A percentile compares a stretch with the other conserved stretches of the same genome.
Evolutionary conservation across 139 green algal species (phyloP).

Genomic region (Chlamydomonas sphaeroides): DNA sequence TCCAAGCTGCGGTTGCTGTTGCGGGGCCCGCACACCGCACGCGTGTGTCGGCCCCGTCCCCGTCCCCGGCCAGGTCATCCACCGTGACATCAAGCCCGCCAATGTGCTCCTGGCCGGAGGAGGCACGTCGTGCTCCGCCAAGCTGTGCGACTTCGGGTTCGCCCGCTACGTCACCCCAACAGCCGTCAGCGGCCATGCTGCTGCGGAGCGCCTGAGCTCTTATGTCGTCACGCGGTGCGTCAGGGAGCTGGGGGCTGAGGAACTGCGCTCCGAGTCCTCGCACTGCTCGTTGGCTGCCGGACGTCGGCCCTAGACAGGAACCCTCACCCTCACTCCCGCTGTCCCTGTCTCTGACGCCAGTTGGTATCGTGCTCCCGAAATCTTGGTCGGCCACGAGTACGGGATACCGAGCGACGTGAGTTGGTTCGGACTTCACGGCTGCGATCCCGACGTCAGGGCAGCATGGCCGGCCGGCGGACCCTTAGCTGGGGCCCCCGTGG

Average conservation of each 20-base stretch:
- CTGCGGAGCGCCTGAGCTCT: background rate
- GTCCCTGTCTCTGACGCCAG: background rate
- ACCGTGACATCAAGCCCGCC: conserved; percentile 4
- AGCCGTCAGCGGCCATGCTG: background rate
- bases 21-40: background rate
- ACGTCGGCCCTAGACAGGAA: too few relatives aligned
- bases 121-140: background rate
- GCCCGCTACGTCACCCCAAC: background rate
- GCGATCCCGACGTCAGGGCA: too few relatives aligned
- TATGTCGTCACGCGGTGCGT: background rate
- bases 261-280: too few relatives aligned
- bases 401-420: background rate
- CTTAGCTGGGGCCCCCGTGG: too few relatives aligned
- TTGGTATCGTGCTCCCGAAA: background rate
- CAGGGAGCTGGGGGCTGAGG: too few relatives aligned
- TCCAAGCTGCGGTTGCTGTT: too few relatives aligned
- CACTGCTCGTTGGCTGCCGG: too few relatives aligned
- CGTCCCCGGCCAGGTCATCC: background rate
- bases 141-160: conserved; percentile 14
- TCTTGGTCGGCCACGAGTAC: background rate
- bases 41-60: background rate
- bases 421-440: background rate
- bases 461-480: too few relatives aligned
- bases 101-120: background rate
- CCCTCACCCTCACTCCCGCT: too few relatives aligned